A percentile compares a stretch with the other conserved stretches of the same genome.
These are phyloP conservation scores for Mycena sp. DNA, from an alignment of 1,284 basidiomycete species.

Conservation along the genomic window DNA sequence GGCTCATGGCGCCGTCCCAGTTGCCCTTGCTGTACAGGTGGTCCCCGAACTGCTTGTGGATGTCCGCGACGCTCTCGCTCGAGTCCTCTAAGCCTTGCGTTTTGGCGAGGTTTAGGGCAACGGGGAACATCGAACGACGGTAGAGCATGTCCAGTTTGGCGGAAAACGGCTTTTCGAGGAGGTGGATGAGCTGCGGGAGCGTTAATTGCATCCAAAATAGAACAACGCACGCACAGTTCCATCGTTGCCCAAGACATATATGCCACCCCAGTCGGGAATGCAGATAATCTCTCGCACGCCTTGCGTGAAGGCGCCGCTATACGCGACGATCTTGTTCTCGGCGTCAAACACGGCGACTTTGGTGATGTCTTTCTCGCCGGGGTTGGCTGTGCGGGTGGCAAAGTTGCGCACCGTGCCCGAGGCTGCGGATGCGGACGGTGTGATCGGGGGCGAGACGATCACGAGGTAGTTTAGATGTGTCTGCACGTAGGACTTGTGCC, in stretches of 20 bases:
- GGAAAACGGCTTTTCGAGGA: conserved; percentile 83
- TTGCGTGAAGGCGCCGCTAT: conserved; percentile 80
- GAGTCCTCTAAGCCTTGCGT: conserved; percentile 77
- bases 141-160: conserved; percentile 87
- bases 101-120: conserved; percentile 83
- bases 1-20: conserved; percentile 92
- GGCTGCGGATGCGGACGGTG: conserved; percentile 69
- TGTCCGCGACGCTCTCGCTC: conserved; percentile 75
- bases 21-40: conserved; percentile 92
- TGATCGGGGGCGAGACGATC: conserved; percentile 90
- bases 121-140: conserved; percentile 74
- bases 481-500: conserved; percentile 75
- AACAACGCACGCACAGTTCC: conserved; percentile 63
- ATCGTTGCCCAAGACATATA: conserved; percentile 82
- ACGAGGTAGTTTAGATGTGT: conserved; percentile 85
- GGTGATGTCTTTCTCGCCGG: conserved; percentile 72
- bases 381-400: conserved; percentile 55
- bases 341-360: conserved; percentile 94
- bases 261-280: conserved; percentile 71
- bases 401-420: conserved; percentile 83
- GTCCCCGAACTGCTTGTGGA: conserved; percentile 91
- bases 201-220: conserved; percentile 5
- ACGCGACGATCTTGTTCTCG: conserved; percentile 92
- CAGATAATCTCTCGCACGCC: conserved; percentile 85
- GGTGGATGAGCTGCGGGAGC: conserved; percentile 73